These are phyloP conservation scores for Luvunga scandens DNA, from an alignment of 345 rosid genomes.

Conservation along the genomic window DNA sequence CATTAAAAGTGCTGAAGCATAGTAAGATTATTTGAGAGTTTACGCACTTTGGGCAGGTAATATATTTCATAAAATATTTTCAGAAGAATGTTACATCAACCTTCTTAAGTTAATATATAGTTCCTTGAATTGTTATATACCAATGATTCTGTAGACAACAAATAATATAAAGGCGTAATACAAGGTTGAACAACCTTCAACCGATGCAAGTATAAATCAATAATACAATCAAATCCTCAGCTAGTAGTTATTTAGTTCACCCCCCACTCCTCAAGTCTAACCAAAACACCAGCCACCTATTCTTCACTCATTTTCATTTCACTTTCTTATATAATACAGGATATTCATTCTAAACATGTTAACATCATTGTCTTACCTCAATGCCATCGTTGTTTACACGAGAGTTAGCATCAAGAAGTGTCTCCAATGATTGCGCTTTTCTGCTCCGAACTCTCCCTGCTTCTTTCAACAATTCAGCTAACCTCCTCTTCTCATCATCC, in stretches of 20 bases:
- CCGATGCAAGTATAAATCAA: constrained; percentile 4
- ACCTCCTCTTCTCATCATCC: constrained; percentile 83
- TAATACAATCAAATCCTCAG: constrained; percentile 4
- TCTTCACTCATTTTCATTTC: constrained; percentile 10
- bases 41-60: neutral
- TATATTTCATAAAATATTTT: neutral
- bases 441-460: constrained; percentile 70
- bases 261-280: constrained; percentile 11
- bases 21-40: neutral
- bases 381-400: constrained; percentile 32
- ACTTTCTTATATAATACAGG: constrained; percentile 29
- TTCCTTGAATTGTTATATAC: neutral
- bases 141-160: neutral
- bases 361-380: constrained; percentile 28
- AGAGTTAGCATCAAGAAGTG: constrained; percentile 64
- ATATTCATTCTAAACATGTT: constrained; percentile 17
- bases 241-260: constrained; percentile 11
- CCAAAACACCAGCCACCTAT: constrained; percentile 9
- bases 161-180: constrained; percentile 8
- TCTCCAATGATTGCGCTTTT: constrained; percentile 73
- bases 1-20: neutral
- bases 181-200: constrained; percentile 10
- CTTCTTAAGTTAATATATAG: neutral
- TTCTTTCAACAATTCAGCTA: constrained; percentile 75
- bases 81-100: neutral